A percentile compares a stretch with the other conserved stretches of the same genome.
Conservation (phyloP, 371 early-diverging fungal genomes). For the Mucor circinelloides region DNA sequence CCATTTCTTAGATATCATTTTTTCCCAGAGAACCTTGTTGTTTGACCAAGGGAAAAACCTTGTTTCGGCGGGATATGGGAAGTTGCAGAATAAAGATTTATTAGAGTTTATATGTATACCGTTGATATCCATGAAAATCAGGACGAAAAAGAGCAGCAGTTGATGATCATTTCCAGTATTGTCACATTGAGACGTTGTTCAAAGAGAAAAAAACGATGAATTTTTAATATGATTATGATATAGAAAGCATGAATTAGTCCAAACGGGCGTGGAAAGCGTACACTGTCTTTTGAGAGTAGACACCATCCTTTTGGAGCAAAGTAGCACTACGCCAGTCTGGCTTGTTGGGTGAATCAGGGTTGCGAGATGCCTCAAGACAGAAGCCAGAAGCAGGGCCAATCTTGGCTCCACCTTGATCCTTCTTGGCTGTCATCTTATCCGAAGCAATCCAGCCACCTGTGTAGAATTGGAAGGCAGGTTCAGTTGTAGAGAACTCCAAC, state of each 20-base stretch:
- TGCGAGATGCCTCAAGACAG: constrained; percentile 70
- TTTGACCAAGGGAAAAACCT: not conserved
- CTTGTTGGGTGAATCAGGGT: constrained; percentile 73
- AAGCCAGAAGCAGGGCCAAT: constrained; percentile 56
- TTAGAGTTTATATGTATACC: not conserved
- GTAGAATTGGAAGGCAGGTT: constrained; percentile 80
- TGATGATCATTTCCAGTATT: not conserved
- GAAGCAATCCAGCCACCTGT: constrained; percentile 64
- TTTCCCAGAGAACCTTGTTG: constrained; percentile 1
- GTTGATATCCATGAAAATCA: not conserved
- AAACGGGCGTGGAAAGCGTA: constrained; percentile 49
- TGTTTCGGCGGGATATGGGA: not conserved
- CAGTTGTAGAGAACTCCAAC: constrained; percentile 61
- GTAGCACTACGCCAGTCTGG: constrained; percentile 53
- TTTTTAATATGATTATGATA: not conserved
- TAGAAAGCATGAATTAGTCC: constrained; percentile 9
- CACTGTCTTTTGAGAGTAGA: constrained; percentile 49
- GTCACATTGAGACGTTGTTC: no score
- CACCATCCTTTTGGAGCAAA: constrained; percentile 50
- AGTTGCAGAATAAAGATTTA: not conserved
- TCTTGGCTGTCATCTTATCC: constrained; percentile 37
- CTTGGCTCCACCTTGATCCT: constrained; percentile 31
- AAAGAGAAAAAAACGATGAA: not conserved
- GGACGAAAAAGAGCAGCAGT: not conserved
- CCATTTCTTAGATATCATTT: constrained; percentile 29